Evolutionary conservation across 371 early-diverging fungal species (phyloP), one percentile per base, ranked within the genome.

Genomic region (Amoeboaphelidium protococcarum): DNA sequence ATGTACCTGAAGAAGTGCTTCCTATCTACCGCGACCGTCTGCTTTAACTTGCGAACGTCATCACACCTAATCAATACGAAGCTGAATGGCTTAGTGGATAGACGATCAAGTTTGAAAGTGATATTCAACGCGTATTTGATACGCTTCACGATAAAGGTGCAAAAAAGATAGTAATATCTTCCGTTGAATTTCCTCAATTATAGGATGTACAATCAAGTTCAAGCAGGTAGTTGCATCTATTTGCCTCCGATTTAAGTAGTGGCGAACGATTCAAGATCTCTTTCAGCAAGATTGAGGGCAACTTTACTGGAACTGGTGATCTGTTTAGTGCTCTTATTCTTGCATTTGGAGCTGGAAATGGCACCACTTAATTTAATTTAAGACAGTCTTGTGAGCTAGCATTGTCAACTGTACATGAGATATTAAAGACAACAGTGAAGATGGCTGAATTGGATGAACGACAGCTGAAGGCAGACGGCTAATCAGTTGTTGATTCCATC

Each of bases 31-130:
- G 73, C 41, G 57, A 71, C 25, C 52, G 61, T 3, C 59, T 82
- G 44, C 59, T 70, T 52, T 69, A 68, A 20, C 54, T 74, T 20
- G 80, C 84, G 12, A 65, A 77, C 47, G 60, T 84, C 20, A 61
- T 84, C 16, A 82, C 84, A n/a, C 92, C 92, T 0, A 91, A 91
- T 58, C 82, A 77, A 49, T 85, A 79, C 43, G 90, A 91, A 58
- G 80, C 82, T 20, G 82, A 84, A 76, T 75, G 69, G 21, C 64
- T 90, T 0, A 56, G 83, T 0, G 78, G 65, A 23, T 63, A 56
- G 26, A 63, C 57, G 26, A 71, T 82, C n/a, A 50, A 48, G 3
- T 56, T 68, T 0, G 51, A 72, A 24, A 54, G 47, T 22, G 64
- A 69, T 41, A 72, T 73, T 2, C 48, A 56, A 19, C 42, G 58